Evolutionary conservation across 805 yeast species (phyloP), one percentile per base, ranked within the genome.

Genomic region (Wickerhamomyces tratensis): DNA sequence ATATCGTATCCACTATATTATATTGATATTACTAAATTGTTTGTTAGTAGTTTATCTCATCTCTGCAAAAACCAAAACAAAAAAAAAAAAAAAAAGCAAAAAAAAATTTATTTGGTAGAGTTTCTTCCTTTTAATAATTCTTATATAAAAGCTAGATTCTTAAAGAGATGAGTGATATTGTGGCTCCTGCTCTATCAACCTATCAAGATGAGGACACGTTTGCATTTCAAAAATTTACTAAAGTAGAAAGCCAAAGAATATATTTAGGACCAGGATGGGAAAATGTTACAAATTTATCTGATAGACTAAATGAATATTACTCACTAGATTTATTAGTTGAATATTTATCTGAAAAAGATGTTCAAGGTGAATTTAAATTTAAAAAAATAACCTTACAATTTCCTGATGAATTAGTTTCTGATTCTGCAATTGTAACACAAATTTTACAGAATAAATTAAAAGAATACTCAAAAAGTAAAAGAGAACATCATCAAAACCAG

Each of bases 381-480:
- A 62, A 59, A 38, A 67, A 71, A 26, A 72, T 89, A 2, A 88
- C 98, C 0, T 65, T 93, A 31, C 98, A 93, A 62, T 91, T 93
- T 49, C 98, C 98, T 0, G 98, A 94, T 58, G 46, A 64, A 6
- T 63, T 89, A 34, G 75, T 93, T 1, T 70, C 79, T 36, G 97
- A 91, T 58, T 80, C 96, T 1, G 77, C 91, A 1, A 69, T 79
- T 15, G 76, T 91, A 1, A 76, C 77, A 0, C 77, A 77, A 44
- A 61, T 66, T 36, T 49, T 83, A 25, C 84, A 73, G 53, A 63
- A 59, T 6, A 49, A 44, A 5, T 20, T 49, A 33, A 38, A 31
- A 3, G 33, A n/a, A 15, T 46, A 51, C 52, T 39, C 48, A 35
- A 31, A 47, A 5, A 46, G 46, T 14, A 47, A 43, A 7, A 57